phyloP scores from a whole-genome alignment of 2,329 filamentous ascomycete species.

The Didymellaceae sp. region DNA sequence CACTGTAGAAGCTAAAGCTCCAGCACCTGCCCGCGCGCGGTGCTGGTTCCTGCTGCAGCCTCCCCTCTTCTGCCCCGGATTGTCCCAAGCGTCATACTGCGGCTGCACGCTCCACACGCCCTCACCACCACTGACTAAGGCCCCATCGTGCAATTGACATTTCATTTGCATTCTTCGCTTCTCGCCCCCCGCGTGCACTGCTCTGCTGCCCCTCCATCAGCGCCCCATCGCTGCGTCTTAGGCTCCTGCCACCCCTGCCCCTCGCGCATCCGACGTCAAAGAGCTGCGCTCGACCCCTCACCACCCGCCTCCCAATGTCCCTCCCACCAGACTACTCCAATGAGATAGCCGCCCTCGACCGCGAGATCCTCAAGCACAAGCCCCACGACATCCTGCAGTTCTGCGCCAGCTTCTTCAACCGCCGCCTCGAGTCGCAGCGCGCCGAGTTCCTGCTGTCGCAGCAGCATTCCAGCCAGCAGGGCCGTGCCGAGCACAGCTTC shows the following conservation, averaged over 20 bases:
- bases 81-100: constrained; percentile 23
- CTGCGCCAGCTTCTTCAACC: constrained; percentile 72
- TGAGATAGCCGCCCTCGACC: constrained; percentile 69
- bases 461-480: constrained; percentile 53
- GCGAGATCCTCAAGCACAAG: constrained; percentile 64
- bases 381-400: constrained; percentile 72
- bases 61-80: constrained; percentile 28
- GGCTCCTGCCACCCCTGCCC: constrained; percentile 43
- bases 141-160: constrained; percentile 13
- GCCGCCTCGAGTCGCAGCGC: constrained; percentile 70
- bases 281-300: constrained; percentile 47
- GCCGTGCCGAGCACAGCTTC: constrained; percentile 71
- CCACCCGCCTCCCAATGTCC: constrained; percentile 45
- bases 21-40: constrained; percentile 23
- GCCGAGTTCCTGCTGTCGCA: constrained; percentile 60
- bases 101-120: constrained; percentile 20
- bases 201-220: constrained; percentile 13
- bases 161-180: constrained; percentile 5
- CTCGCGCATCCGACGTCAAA: constrained; percentile 47
- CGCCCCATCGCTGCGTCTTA: constrained; percentile 37
- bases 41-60: constrained; percentile 23
- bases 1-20: too few relatives aligned
- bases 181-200: constrained; percentile 5
- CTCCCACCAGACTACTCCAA: constrained; percentile 56
- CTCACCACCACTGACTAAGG: constrained; percentile 16